phyloP scores from a whole-genome alignment of 768 basidiomycete species.

The Lactifluus piperatus region DNA sequence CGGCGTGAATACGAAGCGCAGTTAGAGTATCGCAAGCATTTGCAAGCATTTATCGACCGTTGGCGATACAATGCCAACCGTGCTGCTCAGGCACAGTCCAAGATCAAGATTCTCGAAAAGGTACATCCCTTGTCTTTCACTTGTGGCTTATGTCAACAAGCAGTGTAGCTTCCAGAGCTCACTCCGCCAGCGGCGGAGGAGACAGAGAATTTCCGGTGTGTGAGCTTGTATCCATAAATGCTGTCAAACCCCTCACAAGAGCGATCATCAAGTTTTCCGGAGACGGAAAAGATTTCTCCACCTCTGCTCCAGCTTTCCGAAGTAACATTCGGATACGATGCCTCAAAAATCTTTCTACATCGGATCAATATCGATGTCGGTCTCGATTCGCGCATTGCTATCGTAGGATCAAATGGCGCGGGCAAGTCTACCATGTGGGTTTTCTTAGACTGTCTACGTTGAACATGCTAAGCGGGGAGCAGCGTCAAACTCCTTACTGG shows the following conservation, averaged over 20 bases:
- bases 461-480: not conserved
- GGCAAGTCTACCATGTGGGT: constrained; percentile 92
- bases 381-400: constrained; percentile 88
- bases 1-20: constrained; percentile 95
- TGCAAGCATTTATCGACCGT: constrained; percentile 96
- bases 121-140: constrained; percentile 27
- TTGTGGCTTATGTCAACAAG: not conserved
- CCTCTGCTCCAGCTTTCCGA: constrained; percentile 89
- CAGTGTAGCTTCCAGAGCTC: constrained; percentile 72
- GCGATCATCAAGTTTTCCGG: constrained; percentile 60
- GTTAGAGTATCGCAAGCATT: constrained; percentile 88
- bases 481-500: constrained; percentile 92
- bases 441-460: not conserved
- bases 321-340: constrained; percentile 81
- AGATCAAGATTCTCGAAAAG: constrained; percentile 69
- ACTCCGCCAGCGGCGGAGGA: constrained; percentile 91
- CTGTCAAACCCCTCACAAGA: not conserved
- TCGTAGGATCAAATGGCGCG: constrained; percentile 92
- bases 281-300: constrained; percentile 95
- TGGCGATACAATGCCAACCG: constrained; percentile 98
- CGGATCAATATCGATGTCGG: constrained; percentile 84
- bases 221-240: not conserved
- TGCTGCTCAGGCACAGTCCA: constrained; percentile 79
- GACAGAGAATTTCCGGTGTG: constrained; percentile 82
- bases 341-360: constrained; percentile 68